Evolutionary conservation across 225 moss, liverwort and hornwort species (phyloP).

Genomic region (Lunularia cruciata): DNA sequence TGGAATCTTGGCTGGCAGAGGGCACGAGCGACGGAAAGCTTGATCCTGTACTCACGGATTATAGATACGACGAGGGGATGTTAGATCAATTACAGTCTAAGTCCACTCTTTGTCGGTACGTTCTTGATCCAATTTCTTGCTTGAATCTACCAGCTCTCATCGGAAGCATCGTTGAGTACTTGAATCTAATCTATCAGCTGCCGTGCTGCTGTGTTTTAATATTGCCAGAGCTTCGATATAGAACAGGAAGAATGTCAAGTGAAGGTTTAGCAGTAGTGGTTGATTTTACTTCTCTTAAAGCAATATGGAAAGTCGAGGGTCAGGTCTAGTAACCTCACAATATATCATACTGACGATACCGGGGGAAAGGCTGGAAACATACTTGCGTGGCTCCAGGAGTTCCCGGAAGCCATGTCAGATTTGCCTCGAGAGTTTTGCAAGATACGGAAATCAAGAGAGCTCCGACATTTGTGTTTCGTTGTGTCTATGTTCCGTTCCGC

Average conservation of each 20-base stretch:
- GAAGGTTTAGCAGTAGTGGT: not conserved
- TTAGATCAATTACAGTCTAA: not conserved
- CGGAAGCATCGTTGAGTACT: no score
- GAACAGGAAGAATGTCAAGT: not conserved
- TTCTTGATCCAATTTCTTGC: not conserved
- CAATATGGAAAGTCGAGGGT: no score
- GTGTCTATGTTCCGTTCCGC: no score
- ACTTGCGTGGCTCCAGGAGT: conserved; percentile 4
- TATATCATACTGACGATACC: no score
- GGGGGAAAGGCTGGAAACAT: not conserved
- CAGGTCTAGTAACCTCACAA: no score
- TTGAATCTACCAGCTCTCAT: not conserved
- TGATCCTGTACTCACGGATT: not conserved
- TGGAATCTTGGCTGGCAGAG: not conserved
- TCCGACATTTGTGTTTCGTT: no score
- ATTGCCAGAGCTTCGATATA: no score
- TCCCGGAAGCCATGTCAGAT: not conserved
- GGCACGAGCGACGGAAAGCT: not conserved
- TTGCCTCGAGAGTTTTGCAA: not conserved
- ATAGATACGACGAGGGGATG: not conserved
- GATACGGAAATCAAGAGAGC: no score
- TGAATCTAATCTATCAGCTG: no score
- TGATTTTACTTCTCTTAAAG: not conserved
- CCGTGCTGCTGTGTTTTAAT: no score
- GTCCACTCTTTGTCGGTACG: not conserved